Evolutionary conservation across 2,329 filamentous ascomycete genomes (phyloP).

Genomic region (Arthrobotrys sphaeroides): DNA sequence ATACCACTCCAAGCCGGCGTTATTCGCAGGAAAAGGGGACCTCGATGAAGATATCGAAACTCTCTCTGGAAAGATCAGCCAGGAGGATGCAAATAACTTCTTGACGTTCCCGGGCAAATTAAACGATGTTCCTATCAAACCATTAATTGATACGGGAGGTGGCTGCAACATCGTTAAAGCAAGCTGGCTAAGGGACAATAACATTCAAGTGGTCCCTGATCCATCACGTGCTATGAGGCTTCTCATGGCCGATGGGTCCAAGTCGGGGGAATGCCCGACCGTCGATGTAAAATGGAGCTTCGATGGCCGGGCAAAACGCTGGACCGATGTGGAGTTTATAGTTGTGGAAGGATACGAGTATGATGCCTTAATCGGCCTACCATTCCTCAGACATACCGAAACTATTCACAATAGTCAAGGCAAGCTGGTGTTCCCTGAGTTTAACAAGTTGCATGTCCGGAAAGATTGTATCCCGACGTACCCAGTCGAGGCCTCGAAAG

Average conservation of each 20-base stretch:
- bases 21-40: background rate
- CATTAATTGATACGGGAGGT: constrained; percentile 43
- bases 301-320: constrained; percentile 19
- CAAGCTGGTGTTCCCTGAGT: constrained; percentile 31
- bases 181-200: constrained; percentile 23
- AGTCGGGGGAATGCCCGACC: background rate
- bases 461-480: background rate
- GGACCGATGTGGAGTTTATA: constrained; percentile 31
- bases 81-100: background rate
- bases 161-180: constrained; percentile 40
- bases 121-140: constrained; percentile 12
- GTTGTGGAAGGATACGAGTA: constrained; percentile 34
- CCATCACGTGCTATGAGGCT: background rate
- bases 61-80: background rate
- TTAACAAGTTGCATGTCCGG: constrained; percentile 2
- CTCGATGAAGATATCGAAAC: background rate
- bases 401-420: constrained; percentile 42
- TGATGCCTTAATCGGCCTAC: constrained; percentile 45
- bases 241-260: constrained; percentile 29
- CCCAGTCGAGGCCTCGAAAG: too few species aligned
- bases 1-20: background rate
- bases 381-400: constrained; percentile 40
- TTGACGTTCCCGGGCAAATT: constrained; percentile 22
- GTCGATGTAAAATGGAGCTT: constrained; percentile 35
- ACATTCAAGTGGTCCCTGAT: constrained; percentile 10